Percentiles rank a stretch among this genome's conserved stretches.
Evolutionary conservation across 306 rosid genomes (phyloP).

Genomic region (Trifolium fragiferum): DNA sequence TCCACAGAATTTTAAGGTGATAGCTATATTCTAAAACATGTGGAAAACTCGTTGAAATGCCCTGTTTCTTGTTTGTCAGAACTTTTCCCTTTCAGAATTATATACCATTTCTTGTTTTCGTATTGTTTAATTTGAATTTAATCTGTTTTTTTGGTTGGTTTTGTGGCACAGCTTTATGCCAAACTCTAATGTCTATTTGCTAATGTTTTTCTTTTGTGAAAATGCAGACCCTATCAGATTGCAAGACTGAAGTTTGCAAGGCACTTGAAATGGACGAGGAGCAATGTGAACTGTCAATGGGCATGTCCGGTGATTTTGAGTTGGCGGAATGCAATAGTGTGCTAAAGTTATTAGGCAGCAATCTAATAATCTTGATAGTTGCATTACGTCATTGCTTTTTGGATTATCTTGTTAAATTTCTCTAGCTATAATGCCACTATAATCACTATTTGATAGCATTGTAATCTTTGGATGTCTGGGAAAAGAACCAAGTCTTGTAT

Average conservation of each 20-base stretch:
- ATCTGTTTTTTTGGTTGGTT: conserved; percentile 35
- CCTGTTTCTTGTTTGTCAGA: conserved; percentile 6
- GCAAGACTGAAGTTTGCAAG: conserved; percentile 84
- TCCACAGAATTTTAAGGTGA: conserved; percentile 90
- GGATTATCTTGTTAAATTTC: too few relatives aligned
- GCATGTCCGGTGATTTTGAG: conserved; percentile 95
- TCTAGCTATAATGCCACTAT: too few relatives aligned
- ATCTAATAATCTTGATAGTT: conserved; percentile 17
- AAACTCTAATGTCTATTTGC: conserved; percentile 26
- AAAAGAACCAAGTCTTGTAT: too few relatives aligned
- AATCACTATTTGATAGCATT: neutral
- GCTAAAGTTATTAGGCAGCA: conserved; percentile 5
- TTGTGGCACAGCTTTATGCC: conserved; percentile 20
- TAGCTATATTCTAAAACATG: conserved; percentile 29
- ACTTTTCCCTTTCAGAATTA: conserved; percentile 9
- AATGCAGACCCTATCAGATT: conserved; percentile 70
- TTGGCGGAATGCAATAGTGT: conserved; percentile 68
- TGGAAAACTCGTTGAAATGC: conserved; percentile 21
- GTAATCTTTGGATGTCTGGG: neutral
- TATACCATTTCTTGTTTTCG: neutral
- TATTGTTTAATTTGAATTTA: too few relatives aligned
- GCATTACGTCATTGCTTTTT: conserved; percentile 8
- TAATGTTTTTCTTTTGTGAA: conserved; percentile 40
- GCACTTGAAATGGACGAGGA: conserved; percentile 78
- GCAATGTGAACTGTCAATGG: conserved; percentile 92